phyloP scores from a whole-genome alignment of 2,329 filamentous ascomycete genomes.

The Dactylellina sp. region DNA sequence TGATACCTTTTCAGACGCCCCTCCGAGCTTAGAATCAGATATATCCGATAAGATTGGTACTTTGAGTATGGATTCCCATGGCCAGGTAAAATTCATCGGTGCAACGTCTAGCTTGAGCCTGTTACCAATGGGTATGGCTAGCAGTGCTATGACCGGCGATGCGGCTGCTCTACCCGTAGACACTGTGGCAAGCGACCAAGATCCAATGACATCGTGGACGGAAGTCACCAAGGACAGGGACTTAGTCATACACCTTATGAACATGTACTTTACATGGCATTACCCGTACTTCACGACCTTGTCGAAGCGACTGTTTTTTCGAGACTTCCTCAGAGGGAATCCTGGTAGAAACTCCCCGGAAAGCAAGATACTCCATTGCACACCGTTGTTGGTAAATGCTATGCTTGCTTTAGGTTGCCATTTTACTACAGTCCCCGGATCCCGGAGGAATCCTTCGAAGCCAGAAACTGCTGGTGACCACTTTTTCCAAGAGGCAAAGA shows the following conservation, averaged over 20 bases:
- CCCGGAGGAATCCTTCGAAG: slow-evolving; percentile 77
- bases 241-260: slow-evolving; percentile 85
- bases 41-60: slow-evolving; percentile 54
- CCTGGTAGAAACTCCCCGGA: slow-evolving; percentile 67
- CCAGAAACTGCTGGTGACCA: slow-evolving; percentile 91
- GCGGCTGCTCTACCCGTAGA: slow-evolving; percentile 28
- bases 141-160: slow-evolving; percentile 55
- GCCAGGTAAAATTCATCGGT: slow-evolving; percentile 54
- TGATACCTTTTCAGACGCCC: slow-evolving; percentile 67
- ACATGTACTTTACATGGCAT: slow-evolving; percentile 99
- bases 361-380: slow-evolving; percentile 80
- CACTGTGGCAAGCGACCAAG: slow-evolving; percentile 60
- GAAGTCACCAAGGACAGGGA: slow-evolving; percentile 82
- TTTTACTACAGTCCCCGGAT: slow-evolving; percentile 82
- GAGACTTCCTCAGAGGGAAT: slow-evolving; percentile 81
- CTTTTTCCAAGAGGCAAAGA: slow-evolving; percentile 94
- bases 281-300: slow-evolving; percentile 95
- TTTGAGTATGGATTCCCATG: slow-evolving; percentile 50
- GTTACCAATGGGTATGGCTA: slow-evolving; percentile 55
- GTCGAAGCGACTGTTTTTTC: slow-evolving; percentile 85
- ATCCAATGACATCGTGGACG: slow-evolving; percentile 87
- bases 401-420: slow-evolving; percentile 94
- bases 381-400: slow-evolving; percentile 87
- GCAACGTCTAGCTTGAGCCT: slow-evolving; percentile 52
- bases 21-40: slow-evolving; percentile 66